Evolutionary conservation across 2,329 filamentous ascomycete genomes (phyloP), one percentile per base, ranked within the genome.

Genomic region (Cryphonectria radicalis): DNA sequence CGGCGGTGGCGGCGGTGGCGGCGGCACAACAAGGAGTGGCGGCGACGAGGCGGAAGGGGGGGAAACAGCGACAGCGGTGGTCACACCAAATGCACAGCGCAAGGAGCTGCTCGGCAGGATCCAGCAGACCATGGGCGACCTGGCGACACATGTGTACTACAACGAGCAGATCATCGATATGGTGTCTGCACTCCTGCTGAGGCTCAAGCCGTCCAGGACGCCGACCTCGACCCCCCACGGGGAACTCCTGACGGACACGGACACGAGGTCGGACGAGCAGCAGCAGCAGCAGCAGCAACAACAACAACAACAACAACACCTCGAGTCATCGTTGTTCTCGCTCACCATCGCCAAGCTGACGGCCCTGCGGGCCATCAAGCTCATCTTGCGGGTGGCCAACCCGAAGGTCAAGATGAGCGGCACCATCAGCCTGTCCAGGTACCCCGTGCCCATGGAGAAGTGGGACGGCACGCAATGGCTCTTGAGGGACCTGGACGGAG

Each of bases 391-490:
- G 28, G 92, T 97, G 32, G 94, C 95, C 3, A 97, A 97, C 77
- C 87, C 87, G 59, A 87, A 87, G 74, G 87, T 86, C 32, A 89
- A 86, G 75, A 83, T 86, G 72, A 85, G 83, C 75, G 87, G 87
- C 74, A 90, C 86, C 78, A 86, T 85, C 67, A 88, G 88, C 42
- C 87, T 96, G 67, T 89, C 90, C 7, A 88, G 94, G 74, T 93
- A 92, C 78, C 89, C 86, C 57, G 93, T 97, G 0, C 91, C 93
- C 0, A 86, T 97, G 11, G 88, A 92, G 69, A 92, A 95, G 0
- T 99, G 96, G 96, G 95, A 98, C 80, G 94, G 93, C n/a, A 97
- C 95, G 0, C 94, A 98, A 73, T 97, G 94, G 93, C 88, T 98
- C 62, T 83, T 98, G 28, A 90, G 92, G 53, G 95, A 98, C 77